phyloP scores from a whole-genome alignment of 306 rosid genomes.

The Sechiopsis laciniata region DNA sequence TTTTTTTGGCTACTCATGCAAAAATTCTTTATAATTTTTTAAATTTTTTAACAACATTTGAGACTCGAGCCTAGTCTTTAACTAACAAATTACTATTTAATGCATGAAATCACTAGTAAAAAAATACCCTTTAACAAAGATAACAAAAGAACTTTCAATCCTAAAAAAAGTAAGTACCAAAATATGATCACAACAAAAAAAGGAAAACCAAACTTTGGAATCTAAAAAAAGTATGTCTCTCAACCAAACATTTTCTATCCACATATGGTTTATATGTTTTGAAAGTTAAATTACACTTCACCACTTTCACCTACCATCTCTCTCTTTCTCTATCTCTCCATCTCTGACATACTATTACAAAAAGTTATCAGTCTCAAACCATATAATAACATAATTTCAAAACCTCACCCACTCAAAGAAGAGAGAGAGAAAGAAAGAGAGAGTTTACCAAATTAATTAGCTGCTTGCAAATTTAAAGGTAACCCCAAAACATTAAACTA shows the following conservation, averaged over 20 bases:
- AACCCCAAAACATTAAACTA: background rate
- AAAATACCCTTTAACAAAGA: no score
- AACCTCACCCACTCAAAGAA: background rate
- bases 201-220: background rate
- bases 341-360: constrained; percentile 7
- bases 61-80: no score
- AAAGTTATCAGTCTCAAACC: background rate
- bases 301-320: background rate
- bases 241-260: background rate
- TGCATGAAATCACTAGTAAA: no score
- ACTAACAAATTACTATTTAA: no score
- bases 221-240: background rate
- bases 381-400: background rate
- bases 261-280: background rate
- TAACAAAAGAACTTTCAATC: no score
- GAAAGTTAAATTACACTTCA: background rate
- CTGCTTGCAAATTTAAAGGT: background rate
- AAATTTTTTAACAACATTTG: no score
- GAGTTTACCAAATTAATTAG: background rate
- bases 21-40: no score
- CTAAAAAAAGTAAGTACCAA: background rate
- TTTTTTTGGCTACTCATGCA: no score
- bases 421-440: background rate
- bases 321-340: no score
- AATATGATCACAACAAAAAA: background rate